These are phyloP conservation scores for Rosellinia necatrix DNA, from an alignment of 2,329 filamentous ascomycete genomes.

Conservation along the genomic window DNA sequence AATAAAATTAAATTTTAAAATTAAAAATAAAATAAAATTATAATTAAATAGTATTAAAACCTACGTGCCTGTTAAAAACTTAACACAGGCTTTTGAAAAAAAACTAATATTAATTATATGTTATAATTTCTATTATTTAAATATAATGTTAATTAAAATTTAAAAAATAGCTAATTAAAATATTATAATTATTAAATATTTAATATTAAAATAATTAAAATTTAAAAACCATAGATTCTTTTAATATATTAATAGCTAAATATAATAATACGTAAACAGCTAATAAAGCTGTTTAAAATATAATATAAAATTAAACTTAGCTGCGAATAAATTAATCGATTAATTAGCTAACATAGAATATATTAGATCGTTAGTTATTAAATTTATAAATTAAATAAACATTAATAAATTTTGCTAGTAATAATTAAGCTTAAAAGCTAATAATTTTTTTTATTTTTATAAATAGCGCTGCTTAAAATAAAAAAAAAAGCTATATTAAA, in stretches of 20 bases:
- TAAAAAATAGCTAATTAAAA: not conserved
- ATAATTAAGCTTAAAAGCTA: not conserved
- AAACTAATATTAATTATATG: too few relatives aligned
- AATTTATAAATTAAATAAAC: not conserved
- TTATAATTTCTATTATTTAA: not conserved
- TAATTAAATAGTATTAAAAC: too few relatives aligned
- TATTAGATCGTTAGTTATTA: not conserved
- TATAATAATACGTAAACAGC: too few relatives aligned
- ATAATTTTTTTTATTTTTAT: not conserved
- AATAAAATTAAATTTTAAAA: too few relatives aligned
- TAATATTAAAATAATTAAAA: too few relatives aligned
- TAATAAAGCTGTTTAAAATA: too few relatives aligned
- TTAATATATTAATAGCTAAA: not conserved
- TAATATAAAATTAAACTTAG: not conserved
- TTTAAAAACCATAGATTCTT: not conserved
- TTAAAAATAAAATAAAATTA: too few relatives aligned
- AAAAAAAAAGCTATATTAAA: too few relatives aligned
- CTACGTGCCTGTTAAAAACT: too few relatives aligned
- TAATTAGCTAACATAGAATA: too few relatives aligned
- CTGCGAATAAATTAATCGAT: not conserved
- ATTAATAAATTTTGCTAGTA: not conserved
- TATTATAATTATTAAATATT: not conserved
- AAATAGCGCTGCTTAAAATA: not conserved
- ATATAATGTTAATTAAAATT: not conserved
- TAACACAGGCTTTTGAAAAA: too few relatives aligned